These are phyloP conservation scores for Ceratobasidium sp. DNA, from an alignment of 1,284 basidiomycete species.

Conservation along the genomic window DNA sequence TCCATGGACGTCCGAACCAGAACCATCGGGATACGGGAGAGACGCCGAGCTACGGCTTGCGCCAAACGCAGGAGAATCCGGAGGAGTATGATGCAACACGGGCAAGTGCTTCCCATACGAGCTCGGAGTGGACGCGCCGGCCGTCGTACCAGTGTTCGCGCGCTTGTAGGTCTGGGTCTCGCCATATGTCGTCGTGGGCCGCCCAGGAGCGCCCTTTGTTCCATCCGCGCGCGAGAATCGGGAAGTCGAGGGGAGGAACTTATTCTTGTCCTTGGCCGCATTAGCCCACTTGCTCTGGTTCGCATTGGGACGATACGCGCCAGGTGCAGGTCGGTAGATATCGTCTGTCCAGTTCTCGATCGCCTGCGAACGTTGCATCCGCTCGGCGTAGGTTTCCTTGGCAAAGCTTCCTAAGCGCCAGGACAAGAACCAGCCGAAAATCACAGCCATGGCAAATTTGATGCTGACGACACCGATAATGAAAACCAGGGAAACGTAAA, in stretches of 20 bases:
- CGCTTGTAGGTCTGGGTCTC: constrained; percentile 46
- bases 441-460: constrained; percentile 95
- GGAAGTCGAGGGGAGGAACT: constrained; percentile 84
- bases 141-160: constrained; percentile 9
- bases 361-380: constrained; percentile 85
- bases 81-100: constrained; percentile 67
- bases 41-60: constrained; percentile 87
- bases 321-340: constrained; percentile 94
- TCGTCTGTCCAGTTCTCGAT: constrained; percentile 98
- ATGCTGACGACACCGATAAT: constrained; percentile 97
- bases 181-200: constrained; percentile 81
- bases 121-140: constrained; percentile 15
- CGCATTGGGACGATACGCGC: constrained; percentile 90
- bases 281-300: constrained; percentile 64
- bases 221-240: constrained; percentile 87
- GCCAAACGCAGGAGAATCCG: constrained; percentile 78
- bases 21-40: constrained; percentile 54
- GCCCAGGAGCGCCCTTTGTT: constrained; percentile 66
- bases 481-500: constrained; percentile 95
- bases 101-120: constrained; percentile 35
- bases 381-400: constrained; percentile 91
- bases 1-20: constrained; percentile 40
- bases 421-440: constrained; percentile 97
- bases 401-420: constrained; percentile 95
- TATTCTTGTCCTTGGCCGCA: constrained; percentile 63